phyloP scores from a whole-genome alignment of 306 rosid genomes.

The Alnus rubra region DNA sequence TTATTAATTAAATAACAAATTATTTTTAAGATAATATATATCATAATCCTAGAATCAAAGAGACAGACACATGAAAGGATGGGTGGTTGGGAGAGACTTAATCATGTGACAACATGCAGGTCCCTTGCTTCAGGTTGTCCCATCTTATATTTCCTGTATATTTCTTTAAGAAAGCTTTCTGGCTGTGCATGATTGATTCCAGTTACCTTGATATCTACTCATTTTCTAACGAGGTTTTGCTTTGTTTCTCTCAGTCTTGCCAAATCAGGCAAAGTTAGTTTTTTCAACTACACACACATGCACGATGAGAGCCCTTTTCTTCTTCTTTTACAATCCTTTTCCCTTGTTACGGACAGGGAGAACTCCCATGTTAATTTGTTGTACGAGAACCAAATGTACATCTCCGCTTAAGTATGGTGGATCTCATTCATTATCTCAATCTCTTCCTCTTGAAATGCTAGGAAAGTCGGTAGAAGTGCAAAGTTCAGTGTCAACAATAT shows the following conservation, averaged over 20 bases:
- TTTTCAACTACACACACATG: not conserved
- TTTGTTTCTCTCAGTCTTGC: not conserved
- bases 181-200: not conserved
- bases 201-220: not conserved
- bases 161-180: too few relatives aligned
- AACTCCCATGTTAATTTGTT: not conserved
- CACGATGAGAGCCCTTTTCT: not conserved
- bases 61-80: slow-evolving; percentile 1
- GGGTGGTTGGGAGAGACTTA: not conserved
- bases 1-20: too few relatives aligned
- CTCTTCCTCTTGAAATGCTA: too few relatives aligned
- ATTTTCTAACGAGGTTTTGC: not conserved
- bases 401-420: too few relatives aligned
- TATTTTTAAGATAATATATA: too few relatives aligned
- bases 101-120: not conserved
- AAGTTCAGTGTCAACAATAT: too few relatives aligned
- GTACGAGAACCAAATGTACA: too few relatives aligned
- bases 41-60: too few relatives aligned
- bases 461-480: too few relatives aligned
- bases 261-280: not conserved
- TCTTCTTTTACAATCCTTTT: not conserved
- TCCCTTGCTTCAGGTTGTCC: not conserved
- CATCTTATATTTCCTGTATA: not conserved
- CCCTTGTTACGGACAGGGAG: not conserved
- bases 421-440: too few relatives aligned